Evolutionary conservation across 768 basidiomycete genomes (phyloP), one percentile per base, ranked within the genome.

Genomic region (Serendipita sp.): DNA sequence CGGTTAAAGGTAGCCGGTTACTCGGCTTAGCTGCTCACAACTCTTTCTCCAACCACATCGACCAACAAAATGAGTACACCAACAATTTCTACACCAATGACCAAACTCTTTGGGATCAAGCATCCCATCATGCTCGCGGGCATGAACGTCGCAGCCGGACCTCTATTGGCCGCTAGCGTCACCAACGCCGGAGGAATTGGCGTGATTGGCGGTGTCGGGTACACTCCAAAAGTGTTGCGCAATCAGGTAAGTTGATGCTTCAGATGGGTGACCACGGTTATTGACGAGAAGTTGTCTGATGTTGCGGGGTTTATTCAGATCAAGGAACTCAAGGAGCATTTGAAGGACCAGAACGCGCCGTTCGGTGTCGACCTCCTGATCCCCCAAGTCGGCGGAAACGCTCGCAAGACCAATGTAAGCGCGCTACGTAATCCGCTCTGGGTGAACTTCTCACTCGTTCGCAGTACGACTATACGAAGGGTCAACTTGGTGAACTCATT

Each of bases 151-250:
- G 90, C 89, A 60, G 87, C 90, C 51, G 88, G 88, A 3, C 88
- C 90, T 11, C 85, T 78, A 72, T 75, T 93, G 26, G 92, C 91
- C 17, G 93, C 92, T 42, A 92, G 90, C 42, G 92, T 95, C 63
- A 90, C 90, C 45, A 96, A 95, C 69, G 93, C 91, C 28, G 92
- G 93, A 53, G 93, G 93, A 60, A 68, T 96, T 44, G 93, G 93
- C 65, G 90, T 95, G 60, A 90, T 97, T 65, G 93, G 93, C 41
- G 93, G 93, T 61, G 77, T 87, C 33, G 89, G 89, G 0, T 92
- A 86, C 70, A 90, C 90, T 2, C 88, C 88, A 22, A 88, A 86
- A 72, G 77, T 88, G 60, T 79, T 92, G 24, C 81, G 85, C 45
- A 76, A 81, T 67, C 90, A 91, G 78, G 89, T 88, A 65, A 63